These are phyloP conservation scores for Quercus suber DNA, from an alignment of 306 rosid species.

Conservation along the genomic window DNA sequence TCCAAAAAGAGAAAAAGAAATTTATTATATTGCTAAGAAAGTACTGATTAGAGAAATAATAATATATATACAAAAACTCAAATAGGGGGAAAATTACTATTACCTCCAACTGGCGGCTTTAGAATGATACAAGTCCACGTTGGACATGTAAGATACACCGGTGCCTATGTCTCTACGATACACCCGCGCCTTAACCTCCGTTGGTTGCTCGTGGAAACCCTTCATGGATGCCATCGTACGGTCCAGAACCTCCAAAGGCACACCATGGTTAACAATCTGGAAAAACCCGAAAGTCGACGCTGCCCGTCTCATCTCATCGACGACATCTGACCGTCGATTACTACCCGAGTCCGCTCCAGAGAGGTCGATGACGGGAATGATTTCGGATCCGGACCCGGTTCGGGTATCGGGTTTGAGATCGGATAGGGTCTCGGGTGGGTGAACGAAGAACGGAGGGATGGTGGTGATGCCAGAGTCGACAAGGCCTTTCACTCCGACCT, in stretches of 20 bases:
- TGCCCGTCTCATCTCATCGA: slow-evolving; percentile 34
- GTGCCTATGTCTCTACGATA: slow-evolving; percentile 31
- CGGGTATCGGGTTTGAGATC: slow-evolving; percentile 7
- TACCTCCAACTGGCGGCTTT: slow-evolving; percentile 69
- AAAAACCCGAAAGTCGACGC: slow-evolving; percentile 58
- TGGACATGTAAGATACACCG: slow-evolving; percentile 39
- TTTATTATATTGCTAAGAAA: too few relatives aligned
- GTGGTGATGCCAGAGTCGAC: slow-evolving; percentile 51
- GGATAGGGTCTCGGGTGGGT: slow-evolving; percentile 45
- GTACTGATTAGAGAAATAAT: too few relatives aligned
- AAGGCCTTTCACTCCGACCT: slow-evolving; percentile 71
- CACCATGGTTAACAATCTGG: slow-evolving; percentile 54
- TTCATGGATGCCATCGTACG: slow-evolving; percentile 25
- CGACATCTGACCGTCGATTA: slow-evolving; percentile 10
- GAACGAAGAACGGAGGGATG: slow-evolving; percentile 53
- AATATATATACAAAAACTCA: too few relatives aligned
- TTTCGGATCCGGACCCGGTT: not conserved
- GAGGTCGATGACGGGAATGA: slow-evolving; percentile 51
- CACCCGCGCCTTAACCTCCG: slow-evolving; percentile 40
- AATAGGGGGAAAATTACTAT: too few relatives aligned
- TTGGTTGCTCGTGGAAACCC: slow-evolving; percentile 54
- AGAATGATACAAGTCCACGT: slow-evolving; percentile 40
- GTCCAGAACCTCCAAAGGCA: slow-evolving; percentile 30
- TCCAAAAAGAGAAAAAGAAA: too few relatives aligned
- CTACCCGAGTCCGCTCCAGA: slow-evolving; percentile 19